A percentile compares a stretch with the other conserved stretches of the same genome.
phyloP scores from a whole-genome alignment of 805 yeast genomes.

The Teunomyces cretensis region DNA sequence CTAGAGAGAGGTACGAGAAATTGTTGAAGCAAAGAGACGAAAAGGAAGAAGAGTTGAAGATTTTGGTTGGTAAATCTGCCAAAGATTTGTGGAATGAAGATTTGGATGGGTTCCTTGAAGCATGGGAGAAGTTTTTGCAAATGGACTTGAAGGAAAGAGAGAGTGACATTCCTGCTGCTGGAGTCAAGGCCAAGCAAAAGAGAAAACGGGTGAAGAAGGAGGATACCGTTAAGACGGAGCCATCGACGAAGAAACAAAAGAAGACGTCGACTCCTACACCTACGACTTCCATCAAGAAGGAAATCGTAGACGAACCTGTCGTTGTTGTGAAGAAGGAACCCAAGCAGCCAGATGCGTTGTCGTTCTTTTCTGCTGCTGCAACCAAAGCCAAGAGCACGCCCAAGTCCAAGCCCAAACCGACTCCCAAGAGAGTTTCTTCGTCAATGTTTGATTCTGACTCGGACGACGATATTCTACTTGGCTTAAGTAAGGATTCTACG shows the following conservation, averaged over 20 bases:
- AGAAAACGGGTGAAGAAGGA: constrained; percentile 13
- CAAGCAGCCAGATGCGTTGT: constrained; percentile 13
- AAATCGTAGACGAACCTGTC: not conserved
- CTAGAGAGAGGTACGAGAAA: constrained; percentile 83
- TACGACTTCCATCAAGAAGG: not conserved
- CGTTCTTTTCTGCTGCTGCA: constrained; percentile 16
- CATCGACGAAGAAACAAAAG: constrained; percentile 7
- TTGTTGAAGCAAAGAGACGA: constrained; percentile 70
- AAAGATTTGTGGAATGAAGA: constrained; percentile 89
- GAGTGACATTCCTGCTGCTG: constrained; percentile 45
- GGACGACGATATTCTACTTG: constrained; percentile 29
- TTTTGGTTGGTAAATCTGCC: constrained; percentile 65
- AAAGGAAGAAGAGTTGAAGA: constrained; percentile 69
- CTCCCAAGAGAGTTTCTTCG: constrained; percentile 1
- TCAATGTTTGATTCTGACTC: constrained; percentile 33
- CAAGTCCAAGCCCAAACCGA: not conserved
- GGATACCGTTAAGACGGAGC: constrained; percentile 8
- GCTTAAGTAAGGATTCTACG: not conserved
- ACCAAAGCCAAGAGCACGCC: constrained; percentile 9
- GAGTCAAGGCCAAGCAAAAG: constrained; percentile 40
- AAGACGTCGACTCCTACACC: not conserved
- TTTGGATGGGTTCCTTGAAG: constrained; percentile 65
- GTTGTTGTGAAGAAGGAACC: constrained; percentile 7
- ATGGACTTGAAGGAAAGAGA: constrained; percentile 63
- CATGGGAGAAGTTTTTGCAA: constrained; percentile 67